Conservation (phyloP, 148 eudicot genomes). For the Rhododendron molle region DNA sequence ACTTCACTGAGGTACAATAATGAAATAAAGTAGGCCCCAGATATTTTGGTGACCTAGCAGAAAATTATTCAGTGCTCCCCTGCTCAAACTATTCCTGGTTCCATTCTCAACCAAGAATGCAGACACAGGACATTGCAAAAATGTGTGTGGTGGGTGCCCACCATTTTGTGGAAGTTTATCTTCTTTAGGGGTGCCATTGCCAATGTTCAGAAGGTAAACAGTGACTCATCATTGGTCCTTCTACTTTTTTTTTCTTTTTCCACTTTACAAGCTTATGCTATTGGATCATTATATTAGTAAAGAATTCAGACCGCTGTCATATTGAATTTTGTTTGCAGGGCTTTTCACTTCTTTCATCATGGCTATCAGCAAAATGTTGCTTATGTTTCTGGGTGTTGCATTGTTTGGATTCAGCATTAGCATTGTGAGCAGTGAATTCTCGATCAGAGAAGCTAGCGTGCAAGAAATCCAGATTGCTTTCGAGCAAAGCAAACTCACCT, state of each 20-base stretch:
- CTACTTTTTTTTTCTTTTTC: no score
- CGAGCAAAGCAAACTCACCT: slow-evolving; percentile 21
- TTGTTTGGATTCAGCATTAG: background rate
- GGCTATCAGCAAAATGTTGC: background rate
- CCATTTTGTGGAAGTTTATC: background rate
- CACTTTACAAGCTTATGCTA: background rate
- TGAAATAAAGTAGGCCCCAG: background rate
- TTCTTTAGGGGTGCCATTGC: background rate
- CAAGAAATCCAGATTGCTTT: slow-evolving; percentile 24
- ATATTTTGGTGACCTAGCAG: background rate
- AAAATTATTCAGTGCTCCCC: background rate
- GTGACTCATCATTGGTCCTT: background rate
- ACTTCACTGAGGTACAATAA: background rate
- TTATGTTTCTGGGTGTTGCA: background rate
- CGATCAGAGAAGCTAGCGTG: slow-evolving; percentile 28
- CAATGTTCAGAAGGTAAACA: background rate
- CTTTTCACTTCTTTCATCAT: background rate
- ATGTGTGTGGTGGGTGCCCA: background rate
- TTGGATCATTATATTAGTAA: background rate
- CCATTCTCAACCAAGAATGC: background rate
- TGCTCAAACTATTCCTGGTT: background rate
- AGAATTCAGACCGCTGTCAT: background rate
- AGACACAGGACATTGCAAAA: background rate
- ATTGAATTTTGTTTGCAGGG: background rate
- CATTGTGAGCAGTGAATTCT: background rate